These are phyloP conservation scores for Nannochloropsis salina DNA, from an alignment of 108 stramenopile genomes.

Conservation along the genomic window DNA sequence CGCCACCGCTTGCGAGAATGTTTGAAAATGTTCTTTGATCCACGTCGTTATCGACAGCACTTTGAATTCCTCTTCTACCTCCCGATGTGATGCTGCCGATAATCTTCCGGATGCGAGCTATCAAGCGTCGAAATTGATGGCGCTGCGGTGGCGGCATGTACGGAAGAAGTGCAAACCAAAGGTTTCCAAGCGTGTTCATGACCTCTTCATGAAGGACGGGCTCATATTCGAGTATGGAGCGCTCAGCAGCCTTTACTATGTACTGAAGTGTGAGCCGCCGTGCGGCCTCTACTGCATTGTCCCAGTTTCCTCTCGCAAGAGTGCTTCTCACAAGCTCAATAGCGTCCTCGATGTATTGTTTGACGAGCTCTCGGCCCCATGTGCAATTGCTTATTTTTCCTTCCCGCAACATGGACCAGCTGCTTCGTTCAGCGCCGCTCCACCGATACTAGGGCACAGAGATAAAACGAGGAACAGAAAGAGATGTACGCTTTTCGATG, in stretches of 20 bases:
- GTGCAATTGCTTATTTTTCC: slow-evolving; percentile 8
- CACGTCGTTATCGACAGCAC: neutral
- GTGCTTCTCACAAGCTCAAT: neutral
- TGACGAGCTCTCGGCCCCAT: slow-evolving; percentile 11
- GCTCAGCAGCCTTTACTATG: neutral
- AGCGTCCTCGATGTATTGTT: neutral
- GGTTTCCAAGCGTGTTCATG: slow-evolving; percentile 2
- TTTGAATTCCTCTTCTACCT: neutral
- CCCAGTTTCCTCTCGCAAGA: neutral
- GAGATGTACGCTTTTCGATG: neutral
- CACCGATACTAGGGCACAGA: neutral
- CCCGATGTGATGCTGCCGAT: neutral
- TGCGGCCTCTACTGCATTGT: neutral
- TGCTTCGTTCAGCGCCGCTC: slow-evolving; percentile 16
- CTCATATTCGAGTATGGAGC: neutral
- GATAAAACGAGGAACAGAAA: neutral
- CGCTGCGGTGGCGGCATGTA: neutral
- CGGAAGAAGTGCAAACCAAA: slow-evolving; percentile 11
- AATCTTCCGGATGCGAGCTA: slow-evolving; percentile 10
- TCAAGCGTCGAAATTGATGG: slow-evolving; percentile 8
- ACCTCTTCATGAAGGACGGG: slow-evolving; percentile 2
- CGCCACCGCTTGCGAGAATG: slow-evolving; percentile 8
- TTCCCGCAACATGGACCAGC: neutral
- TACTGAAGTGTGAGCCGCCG: neutral
- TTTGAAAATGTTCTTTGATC: neutral